Evolutionary conservation across 2,329 filamentous ascomycete species (phyloP).

Genomic region (Monosporascus ibericus): DNA sequence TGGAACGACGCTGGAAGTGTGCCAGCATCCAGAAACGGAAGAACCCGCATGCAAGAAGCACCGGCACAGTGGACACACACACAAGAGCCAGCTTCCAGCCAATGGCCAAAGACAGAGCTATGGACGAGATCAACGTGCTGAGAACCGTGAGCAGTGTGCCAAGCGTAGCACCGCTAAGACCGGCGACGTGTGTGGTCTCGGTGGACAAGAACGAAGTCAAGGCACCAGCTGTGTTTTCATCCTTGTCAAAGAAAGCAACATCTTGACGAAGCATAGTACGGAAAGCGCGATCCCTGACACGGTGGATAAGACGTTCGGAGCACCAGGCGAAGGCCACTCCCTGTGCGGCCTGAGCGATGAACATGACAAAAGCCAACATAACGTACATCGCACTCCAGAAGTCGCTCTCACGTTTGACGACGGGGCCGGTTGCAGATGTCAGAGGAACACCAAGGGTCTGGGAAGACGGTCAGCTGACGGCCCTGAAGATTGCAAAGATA

Average conservation of each 20-base stretch:
- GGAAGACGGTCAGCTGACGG: conserved; percentile 7
- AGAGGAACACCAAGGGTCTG: conserved; percentile 32
- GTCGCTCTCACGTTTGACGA: conserved; percentile 64
- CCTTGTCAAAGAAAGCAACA: conserved; percentile 82
- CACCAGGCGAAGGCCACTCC: conserved; percentile 75
- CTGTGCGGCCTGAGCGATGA: conserved; percentile 62
- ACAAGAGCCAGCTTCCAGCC: conserved; percentile 87
- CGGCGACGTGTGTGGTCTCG: conserved; percentile 82
- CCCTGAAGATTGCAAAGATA: background rate
- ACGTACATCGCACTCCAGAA: conserved; percentile 90
- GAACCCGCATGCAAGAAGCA: conserved; percentile 77
- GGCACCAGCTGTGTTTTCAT: conserved; percentile 83
- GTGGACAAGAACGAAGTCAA: conserved; percentile 85
- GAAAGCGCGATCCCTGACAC: conserved; percentile 78
- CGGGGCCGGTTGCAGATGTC: conserved; percentile 40
- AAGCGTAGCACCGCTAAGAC: conserved; percentile 80
- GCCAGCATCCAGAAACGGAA: conserved; percentile 81
- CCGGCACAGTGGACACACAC: conserved; percentile 69
- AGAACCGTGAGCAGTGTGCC: conserved; percentile 77
- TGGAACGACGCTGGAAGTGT: conserved; percentile 71
- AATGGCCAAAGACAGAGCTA: conserved; percentile 63
- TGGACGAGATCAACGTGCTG: conserved; percentile 73
- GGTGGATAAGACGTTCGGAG: conserved; percentile 79
- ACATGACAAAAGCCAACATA: conserved; percentile 70
- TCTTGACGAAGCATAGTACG: conserved; percentile 86